Evolutionary conservation across 2,329 filamentous ascomycete species (phyloP).

Genomic region (Annulohypoxylon truncatum): DNA sequence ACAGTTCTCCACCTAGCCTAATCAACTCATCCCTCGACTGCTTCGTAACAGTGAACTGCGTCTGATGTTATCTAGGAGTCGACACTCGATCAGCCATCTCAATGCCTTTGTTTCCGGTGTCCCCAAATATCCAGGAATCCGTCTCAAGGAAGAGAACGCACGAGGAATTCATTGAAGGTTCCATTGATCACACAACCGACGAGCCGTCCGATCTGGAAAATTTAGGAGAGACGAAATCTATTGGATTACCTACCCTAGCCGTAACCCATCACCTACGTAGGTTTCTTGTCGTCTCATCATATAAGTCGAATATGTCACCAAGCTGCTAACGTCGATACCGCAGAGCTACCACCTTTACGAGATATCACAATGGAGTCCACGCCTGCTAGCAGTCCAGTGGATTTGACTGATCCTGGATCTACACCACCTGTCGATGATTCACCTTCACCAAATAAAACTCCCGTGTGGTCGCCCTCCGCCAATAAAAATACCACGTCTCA

Average conservation of each 20-base stretch:
- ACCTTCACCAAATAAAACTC: conserved; percentile 51
- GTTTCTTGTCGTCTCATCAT: conserved; percentile 15
- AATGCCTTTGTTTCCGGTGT: conserved; percentile 63
- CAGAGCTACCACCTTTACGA: conserved; percentile 38
- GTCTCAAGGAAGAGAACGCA: conserved; percentile 60
- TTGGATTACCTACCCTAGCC: conserved; percentile 31
- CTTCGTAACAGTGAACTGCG: not conserved
- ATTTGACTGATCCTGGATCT: conserved; percentile 57
- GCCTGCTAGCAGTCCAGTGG: conserved; percentile 48
- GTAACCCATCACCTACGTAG: conserved; percentile 39
- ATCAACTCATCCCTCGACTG: not conserved
- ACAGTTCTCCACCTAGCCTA: not conserved
- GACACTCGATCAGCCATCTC: conserved; percentile 33
- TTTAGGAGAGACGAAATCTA: conserved; percentile 33
- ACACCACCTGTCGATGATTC: conserved; percentile 55
- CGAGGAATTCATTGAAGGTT: conserved; percentile 55
- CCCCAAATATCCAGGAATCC: conserved; percentile 60
- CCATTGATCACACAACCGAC: conserved; percentile 40
- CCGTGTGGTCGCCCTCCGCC: conserved; percentile 39
- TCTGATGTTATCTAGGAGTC: conserved; percentile 23
- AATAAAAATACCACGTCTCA: conserved; percentile 41
- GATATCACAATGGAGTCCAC: conserved; percentile 44
- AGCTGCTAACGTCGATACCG: conserved; percentile 14
- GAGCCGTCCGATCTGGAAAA: conserved; percentile 41
- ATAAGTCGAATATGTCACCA: not conserved